Percentiles rank a stretch among this genome's conserved stretches.
Evolutionary conservation across 163 green algal genomes (phyloP).

Genomic region (Scenedesmus sp.): DNA sequence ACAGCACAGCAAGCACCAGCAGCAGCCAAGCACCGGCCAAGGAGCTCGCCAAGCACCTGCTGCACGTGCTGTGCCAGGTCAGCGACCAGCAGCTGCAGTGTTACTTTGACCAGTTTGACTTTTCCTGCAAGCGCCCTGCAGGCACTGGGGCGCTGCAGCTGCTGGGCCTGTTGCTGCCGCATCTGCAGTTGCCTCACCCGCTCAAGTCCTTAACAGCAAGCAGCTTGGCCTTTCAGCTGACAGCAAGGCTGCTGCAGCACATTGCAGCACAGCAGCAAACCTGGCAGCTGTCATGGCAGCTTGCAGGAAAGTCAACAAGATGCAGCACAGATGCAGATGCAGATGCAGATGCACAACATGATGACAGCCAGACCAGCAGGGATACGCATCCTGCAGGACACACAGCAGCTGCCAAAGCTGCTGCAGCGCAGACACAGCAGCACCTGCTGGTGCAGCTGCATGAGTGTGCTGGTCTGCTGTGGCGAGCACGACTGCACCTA

Average conservation of each 20-base stretch:
- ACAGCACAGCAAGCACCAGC: slow-evolving; percentile 16
- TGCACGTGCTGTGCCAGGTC: slow-evolving; percentile 6
- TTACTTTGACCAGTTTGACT: slow-evolving; percentile 6
- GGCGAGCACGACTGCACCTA: background rate
- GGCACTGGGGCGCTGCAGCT: background rate
- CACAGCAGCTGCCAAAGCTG: background rate
- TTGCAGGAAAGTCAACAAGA: background rate
- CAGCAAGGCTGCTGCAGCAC: background rate
- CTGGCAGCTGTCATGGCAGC: slow-evolving; percentile 17
- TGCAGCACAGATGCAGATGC: background rate
- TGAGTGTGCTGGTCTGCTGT: background rate
- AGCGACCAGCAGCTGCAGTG: background rate
- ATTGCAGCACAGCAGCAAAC: background rate
- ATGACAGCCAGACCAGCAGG: background rate
- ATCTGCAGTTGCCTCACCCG: slow-evolving; percentile 31
- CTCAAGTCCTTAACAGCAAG: background rate
- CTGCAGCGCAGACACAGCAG: slow-evolving; percentile 20
- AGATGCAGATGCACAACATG: background rate
- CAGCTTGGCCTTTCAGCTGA: background rate
- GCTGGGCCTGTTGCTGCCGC: slow-evolving; percentile 1
- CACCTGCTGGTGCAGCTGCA: slow-evolving; percentile 10
- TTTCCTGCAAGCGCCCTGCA: background rate
- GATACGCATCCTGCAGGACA: background rate
- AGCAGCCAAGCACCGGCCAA: slow-evolving; percentile 1
- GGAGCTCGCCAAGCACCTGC: background rate